Evolutionary conservation across 2,329 filamentous ascomycete genomes (phyloP).

Genomic region (Lachnellula subtilissima): DNA sequence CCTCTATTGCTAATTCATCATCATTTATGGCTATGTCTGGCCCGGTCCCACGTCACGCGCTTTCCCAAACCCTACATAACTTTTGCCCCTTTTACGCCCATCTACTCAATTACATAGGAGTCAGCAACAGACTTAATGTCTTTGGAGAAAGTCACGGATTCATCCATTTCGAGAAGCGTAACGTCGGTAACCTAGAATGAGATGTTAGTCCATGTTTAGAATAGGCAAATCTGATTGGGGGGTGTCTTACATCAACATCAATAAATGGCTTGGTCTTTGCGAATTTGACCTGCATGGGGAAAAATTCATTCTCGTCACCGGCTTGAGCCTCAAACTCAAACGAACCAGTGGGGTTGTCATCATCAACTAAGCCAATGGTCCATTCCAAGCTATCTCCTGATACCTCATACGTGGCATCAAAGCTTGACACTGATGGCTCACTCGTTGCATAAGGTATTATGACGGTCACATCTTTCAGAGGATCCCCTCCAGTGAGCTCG

Average conservation of each 20-base stretch:
- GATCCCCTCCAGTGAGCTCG: conserved; percentile 76
- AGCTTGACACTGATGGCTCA: conserved; percentile 86
- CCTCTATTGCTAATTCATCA: conserved; percentile 15
- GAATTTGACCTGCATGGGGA: conserved; percentile 93
- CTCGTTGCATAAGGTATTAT: conserved; percentile 79
- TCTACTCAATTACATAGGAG: conserved; percentile 70
- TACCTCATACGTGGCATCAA: conserved; percentile 91
- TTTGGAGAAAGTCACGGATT: conserved; percentile 78
- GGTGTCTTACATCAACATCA: conserved; percentile 78
- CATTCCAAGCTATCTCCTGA: conserved; percentile 90
- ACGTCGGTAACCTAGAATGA: conserved; percentile 58
- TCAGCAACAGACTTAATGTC: conserved; percentile 74
- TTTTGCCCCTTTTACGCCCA: conserved; percentile 21
- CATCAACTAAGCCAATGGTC: conserved; percentile 82
- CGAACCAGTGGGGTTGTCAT: conserved; percentile 74
- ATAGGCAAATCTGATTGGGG: conserved; percentile 2
- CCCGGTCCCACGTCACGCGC: conserved; percentile 23
- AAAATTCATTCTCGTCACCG: conserved; percentile 88
- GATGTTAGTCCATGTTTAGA: conserved; percentile 24
- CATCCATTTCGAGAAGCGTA: conserved; percentile 66
- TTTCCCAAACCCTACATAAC: conserved; percentile 7
- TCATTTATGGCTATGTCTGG: conserved; percentile 10
- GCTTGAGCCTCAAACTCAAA: conserved; percentile 95
- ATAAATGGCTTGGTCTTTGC: conserved; percentile 81
- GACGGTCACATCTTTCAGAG: conserved; percentile 78